phyloP scores from a whole-genome alignment of 805 yeast species.

The Zygoascus bituminiphila region DNA sequence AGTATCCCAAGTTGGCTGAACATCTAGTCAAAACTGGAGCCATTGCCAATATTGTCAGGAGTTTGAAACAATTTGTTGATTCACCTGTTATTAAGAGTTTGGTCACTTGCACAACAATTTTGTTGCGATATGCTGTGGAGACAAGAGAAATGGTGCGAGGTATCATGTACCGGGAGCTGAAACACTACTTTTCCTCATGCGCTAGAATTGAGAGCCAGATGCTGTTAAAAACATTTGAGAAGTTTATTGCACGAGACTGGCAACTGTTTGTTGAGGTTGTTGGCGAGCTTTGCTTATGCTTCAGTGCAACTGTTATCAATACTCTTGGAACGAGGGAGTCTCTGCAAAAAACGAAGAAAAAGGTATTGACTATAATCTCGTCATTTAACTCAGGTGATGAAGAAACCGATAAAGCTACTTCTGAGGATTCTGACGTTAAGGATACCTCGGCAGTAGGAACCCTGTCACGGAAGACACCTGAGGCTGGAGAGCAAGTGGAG shows the following conservation, averaged over 20 bases:
- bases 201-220: constrained; percentile 21
- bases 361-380: not conserved
- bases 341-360: constrained; percentile 9
- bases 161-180: constrained; percentile 45
- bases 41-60: constrained; percentile 39
- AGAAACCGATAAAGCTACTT: constrained; percentile 10
- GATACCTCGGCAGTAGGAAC: not conserved
- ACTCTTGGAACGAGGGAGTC: constrained; percentile 20
- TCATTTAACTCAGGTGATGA: constrained; percentile 4
- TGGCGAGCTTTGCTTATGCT: constrained; percentile 22
- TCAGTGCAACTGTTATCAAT: constrained; percentile 11
- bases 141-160: constrained; percentile 40
- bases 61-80: constrained; percentile 32
- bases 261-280: constrained; percentile 37
- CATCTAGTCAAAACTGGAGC: constrained; percentile 41
- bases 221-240: constrained; percentile 22
- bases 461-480: too few relatives aligned
- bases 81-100: constrained; percentile 35
- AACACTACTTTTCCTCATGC: constrained; percentile 31
- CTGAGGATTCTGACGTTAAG: constrained; percentile 2
- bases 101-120: constrained; percentile 42
- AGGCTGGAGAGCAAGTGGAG: not conserved
- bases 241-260: constrained; percentile 37
- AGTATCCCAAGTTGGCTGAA: constrained; percentile 34
- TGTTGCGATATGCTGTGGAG: constrained; percentile 68